A percentile compares a stretch with the other conserved stretches of the same genome.
Conservation (phyloP, 805 yeast species). For the Wickerhamiella domercqiae region DNA sequence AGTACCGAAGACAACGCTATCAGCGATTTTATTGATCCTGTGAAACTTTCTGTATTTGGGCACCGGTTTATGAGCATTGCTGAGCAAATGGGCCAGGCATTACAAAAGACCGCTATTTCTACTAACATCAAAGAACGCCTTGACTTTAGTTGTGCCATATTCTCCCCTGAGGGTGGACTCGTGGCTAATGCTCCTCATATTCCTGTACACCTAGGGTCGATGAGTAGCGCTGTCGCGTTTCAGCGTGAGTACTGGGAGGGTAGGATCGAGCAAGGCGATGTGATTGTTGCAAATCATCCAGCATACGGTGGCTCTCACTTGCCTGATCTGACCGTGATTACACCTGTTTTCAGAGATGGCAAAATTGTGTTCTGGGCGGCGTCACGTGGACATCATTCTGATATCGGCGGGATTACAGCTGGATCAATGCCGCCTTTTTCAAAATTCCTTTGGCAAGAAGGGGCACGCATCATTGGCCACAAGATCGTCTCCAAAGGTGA, state of each 20-base stretch:
- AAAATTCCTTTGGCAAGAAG: constrained; percentile 72
- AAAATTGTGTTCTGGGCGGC: constrained; percentile 76
- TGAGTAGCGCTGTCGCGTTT: constrained; percentile 61
- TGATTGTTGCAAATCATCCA: constrained; percentile 65
- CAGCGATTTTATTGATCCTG: constrained; percentile 40
- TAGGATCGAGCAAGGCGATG: constrained; percentile 56
- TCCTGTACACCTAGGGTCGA: constrained; percentile 76
- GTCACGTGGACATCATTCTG: constrained; percentile 91
- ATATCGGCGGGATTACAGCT: constrained; percentile 82
- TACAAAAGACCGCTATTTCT: constrained; percentile 65
- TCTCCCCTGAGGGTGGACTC: constrained; percentile 58
- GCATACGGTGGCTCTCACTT: constrained; percentile 75
- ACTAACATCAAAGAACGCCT: constrained; percentile 73
- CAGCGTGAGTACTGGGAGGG: constrained; percentile 55
- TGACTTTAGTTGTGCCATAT: constrained; percentile 74
- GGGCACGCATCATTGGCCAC: constrained; percentile 73
- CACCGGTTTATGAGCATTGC: constrained; percentile 85
- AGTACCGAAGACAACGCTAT: constrained; percentile 6
- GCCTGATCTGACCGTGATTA: constrained; percentile 83
- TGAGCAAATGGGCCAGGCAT: constrained; percentile 72
- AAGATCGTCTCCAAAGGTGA: constrained; percentile 53
- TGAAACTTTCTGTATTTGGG: constrained; percentile 59
- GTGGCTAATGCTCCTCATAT: constrained; percentile 83
- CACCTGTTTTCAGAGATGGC: constrained; percentile 64
- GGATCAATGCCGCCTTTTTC: constrained; percentile 95